These are phyloP conservation scores for Cercophora newfieldiana DNA, from an alignment of 495 filamentous ascomycete species.

Conservation along the genomic window DNA sequence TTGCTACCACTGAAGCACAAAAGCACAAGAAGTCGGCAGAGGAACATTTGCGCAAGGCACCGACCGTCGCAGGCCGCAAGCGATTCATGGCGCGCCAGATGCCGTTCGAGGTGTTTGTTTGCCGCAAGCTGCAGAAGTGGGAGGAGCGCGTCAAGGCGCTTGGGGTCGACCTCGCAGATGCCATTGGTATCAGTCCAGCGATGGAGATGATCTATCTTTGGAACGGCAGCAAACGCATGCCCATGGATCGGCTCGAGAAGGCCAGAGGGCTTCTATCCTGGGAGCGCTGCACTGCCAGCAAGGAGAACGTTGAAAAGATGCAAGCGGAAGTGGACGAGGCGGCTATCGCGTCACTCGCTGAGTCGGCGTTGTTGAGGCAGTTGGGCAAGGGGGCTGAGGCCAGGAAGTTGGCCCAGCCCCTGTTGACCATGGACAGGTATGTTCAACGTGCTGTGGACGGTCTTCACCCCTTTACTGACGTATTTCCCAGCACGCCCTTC, in stretches of 20 bases:
- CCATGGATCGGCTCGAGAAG: conserved; percentile 58
- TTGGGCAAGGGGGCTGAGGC: conserved; percentile 63
- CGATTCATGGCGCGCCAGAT: conserved; percentile 84
- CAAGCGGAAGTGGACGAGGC: conserved; percentile 75
- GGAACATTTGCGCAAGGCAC: conserved; percentile 69
- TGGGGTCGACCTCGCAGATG: conserved; percentile 73
- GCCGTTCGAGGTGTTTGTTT: conserved; percentile 87
- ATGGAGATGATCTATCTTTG: conserved; percentile 98
- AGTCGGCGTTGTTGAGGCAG: conserved; percentile 66
- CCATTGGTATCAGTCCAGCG: conserved; percentile 76
- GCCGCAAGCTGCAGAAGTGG: conserved; percentile 87
- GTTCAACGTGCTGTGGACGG: conserved; percentile 12
- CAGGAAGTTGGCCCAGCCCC: conserved; percentile 57
- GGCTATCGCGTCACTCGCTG: conserved; percentile 64
- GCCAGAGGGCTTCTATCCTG: conserved; percentile 66
- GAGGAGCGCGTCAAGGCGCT: conserved; percentile 71
- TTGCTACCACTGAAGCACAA: conserved; percentile 31
- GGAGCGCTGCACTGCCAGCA: conserved; percentile 55
- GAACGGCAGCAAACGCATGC: conserved; percentile 81
- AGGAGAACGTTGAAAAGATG: conserved; percentile 58
- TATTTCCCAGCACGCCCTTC: conserved; percentile 52
- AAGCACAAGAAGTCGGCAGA: conserved; percentile 61
- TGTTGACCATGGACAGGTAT: conserved; percentile 64
- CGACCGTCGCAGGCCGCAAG: conserved; percentile 78
- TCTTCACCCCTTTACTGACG: conserved; percentile 14